These are phyloP conservation scores for Aspergillus sp. DNA, from an alignment of 2,329 filamentous ascomycete species.

Conservation along the genomic window DNA sequence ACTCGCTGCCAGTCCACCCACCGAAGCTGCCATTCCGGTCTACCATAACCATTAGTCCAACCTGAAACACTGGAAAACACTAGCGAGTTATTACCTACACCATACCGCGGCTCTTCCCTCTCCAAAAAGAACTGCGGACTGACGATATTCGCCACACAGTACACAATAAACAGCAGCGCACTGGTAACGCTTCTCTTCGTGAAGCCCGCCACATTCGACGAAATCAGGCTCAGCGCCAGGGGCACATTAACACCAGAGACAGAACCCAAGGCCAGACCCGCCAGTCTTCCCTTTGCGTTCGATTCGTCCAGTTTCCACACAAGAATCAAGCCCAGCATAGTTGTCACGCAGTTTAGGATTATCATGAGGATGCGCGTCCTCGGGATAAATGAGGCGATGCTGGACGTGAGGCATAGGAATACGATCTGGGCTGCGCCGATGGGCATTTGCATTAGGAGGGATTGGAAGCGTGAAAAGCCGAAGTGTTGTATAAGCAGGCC, in stretches of 20 bases:
- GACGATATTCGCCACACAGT: constrained; percentile 36
- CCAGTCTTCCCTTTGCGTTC: constrained; percentile 28
- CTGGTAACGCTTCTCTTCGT: constrained; percentile 37
- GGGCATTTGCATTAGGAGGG: constrained; percentile 40
- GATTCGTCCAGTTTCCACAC: constrained; percentile 30
- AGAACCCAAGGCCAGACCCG: constrained; percentile 30
- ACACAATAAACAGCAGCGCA: constrained; percentile 51
- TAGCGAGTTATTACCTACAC: background rate
- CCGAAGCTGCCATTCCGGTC: constrained; percentile 35
- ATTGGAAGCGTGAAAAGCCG: constrained; percentile 36
- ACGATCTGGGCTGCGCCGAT: constrained; percentile 33
- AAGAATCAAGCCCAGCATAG: constrained; percentile 33
- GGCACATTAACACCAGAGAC: constrained; percentile 38
- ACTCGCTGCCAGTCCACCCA: constrained; percentile 30
- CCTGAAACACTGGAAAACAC: constrained; percentile 16
- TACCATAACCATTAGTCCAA: constrained; percentile 7
- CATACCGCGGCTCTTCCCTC: constrained; percentile 32
- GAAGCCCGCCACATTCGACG: constrained; percentile 37
- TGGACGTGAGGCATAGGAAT: constrained; percentile 32
- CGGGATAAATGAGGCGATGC: constrained; percentile 27
- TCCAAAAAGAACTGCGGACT: constrained; percentile 35
- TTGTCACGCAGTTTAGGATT: constrained; percentile 30
- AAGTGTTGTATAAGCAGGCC: constrained; percentile 39
- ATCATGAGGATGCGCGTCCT: constrained; percentile 33
- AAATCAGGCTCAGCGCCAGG: constrained; percentile 34